Conservation (phyloP, 305 asterid species). For the Rubia balearica region DNA sequence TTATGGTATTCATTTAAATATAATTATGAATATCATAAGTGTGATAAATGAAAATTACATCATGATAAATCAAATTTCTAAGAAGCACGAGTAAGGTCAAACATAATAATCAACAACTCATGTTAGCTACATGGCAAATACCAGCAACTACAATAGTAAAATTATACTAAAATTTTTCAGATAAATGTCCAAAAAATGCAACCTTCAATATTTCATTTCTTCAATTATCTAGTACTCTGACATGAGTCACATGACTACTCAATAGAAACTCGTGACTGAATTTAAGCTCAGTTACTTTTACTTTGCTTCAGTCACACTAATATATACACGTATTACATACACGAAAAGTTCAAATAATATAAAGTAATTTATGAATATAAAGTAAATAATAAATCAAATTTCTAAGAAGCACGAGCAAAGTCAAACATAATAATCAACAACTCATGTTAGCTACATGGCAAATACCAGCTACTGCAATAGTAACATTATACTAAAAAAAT, state of each 20-base stretch:
- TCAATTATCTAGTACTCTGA: conserved; percentile 4
- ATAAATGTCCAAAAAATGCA: neutral
- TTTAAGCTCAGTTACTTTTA: neutral
- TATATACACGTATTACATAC: neutral
- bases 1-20: too few species aligned
- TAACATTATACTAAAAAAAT: neutral
- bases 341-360: neutral
- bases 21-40: too few species aligned
- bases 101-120: neutral
- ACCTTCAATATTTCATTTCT: neutral
- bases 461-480: neutral
- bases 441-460: neutral
- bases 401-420: neutral
- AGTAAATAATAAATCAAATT: neutral
- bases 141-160: neutral
- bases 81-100: neutral
- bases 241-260: neutral
- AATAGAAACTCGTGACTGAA: neutral
- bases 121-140: neutral
- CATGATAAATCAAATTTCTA: neutral
- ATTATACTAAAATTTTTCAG: neutral
- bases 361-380: conserved; percentile 8
- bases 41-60: too few species aligned
- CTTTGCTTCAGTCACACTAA: neutral
- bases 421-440: neutral